These are phyloP conservation scores for Verticillium isaacii DNA, from an alignment of 2,329 filamentous ascomycete genomes.

Conservation along the genomic window DNA sequence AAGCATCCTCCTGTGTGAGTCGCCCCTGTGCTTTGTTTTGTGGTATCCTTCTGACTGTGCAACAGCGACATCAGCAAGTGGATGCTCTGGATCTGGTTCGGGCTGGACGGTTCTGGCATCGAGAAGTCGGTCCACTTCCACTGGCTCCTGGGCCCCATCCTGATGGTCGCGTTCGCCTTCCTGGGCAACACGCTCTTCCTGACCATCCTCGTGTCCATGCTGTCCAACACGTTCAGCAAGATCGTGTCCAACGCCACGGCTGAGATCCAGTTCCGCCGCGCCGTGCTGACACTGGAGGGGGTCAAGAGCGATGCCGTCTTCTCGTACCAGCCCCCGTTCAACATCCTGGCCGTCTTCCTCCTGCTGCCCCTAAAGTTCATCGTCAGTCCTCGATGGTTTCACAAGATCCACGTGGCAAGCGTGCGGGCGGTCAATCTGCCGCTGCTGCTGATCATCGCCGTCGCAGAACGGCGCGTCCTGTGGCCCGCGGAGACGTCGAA, in stretches of 20 bases:
- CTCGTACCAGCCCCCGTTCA: slow-evolving; percentile 78
- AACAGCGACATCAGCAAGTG: slow-evolving; percentile 70
- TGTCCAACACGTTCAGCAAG: slow-evolving; percentile 77
- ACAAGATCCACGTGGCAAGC: slow-evolving; percentile 79
- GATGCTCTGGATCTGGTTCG: slow-evolving; percentile 95
- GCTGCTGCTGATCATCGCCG: slow-evolving; percentile 64
- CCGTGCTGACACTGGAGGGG: slow-evolving; percentile 78
- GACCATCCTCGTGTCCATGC: slow-evolving; percentile 84
- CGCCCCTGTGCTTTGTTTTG: neutral
- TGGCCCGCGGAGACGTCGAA: slow-evolving; percentile 39
- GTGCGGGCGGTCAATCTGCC: slow-evolving; percentile 73
- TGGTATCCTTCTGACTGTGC: neutral
- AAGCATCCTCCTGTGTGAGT: slow-evolving; percentile 51
- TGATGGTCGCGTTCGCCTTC: slow-evolving; percentile 83
- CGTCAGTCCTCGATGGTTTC: slow-evolving; percentile 80
- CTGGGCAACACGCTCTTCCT: slow-evolving; percentile 83
- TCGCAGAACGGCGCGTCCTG: slow-evolving; percentile 65
- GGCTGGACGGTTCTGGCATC: slow-evolving; percentile 68
- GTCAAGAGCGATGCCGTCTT: slow-evolving; percentile 83
- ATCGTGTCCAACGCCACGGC: slow-evolving; percentile 72
- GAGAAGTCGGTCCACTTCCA: slow-evolving; percentile 65
- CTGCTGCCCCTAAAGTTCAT: slow-evolving; percentile 73
- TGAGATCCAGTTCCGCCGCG: slow-evolving; percentile 79
- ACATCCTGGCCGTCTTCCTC: slow-evolving; percentile 69
- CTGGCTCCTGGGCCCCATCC: slow-evolving; percentile 68